Conservation (phyloP, 345 rosid species). For the Cardiospermum halicacabum region DNA sequence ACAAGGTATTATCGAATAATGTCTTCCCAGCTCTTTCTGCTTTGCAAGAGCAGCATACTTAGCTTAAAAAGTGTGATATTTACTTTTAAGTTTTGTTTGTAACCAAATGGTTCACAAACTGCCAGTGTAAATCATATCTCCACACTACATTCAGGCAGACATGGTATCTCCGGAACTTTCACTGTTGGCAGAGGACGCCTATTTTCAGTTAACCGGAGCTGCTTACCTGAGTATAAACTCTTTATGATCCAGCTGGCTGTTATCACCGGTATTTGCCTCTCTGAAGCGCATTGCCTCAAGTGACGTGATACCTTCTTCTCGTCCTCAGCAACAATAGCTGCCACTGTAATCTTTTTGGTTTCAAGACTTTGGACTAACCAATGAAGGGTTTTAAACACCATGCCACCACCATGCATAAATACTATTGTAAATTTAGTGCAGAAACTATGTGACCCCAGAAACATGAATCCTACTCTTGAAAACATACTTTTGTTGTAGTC, state of each 20-base stretch:
- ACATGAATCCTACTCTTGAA: conserved; percentile 49
- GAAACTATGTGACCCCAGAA: conserved; percentile 50
- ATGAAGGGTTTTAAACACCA: conserved; percentile 47
- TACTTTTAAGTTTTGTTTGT: neutral
- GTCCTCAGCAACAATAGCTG: conserved; percentile 45
- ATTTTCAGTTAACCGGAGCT: conserved; percentile 25
- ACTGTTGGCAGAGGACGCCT: conserved; percentile 4
- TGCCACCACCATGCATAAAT: conserved; percentile 68
- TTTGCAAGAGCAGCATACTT: neutral
- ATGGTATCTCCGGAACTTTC: conserved; percentile 1
- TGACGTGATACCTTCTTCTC: conserved; percentile 46
- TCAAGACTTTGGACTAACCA: conserved; percentile 38
- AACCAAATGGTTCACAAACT: neutral
- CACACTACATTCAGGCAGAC: conserved; percentile 34
- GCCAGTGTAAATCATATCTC: conserved; percentile 30
- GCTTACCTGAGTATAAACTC: conserved; percentile 44
- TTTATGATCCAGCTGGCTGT: conserved; percentile 42
- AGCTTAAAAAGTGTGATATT: neutral
- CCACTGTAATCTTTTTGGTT: conserved; percentile 31
- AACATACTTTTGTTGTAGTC: conserved; percentile 26
- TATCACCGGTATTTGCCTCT: conserved; percentile 50
- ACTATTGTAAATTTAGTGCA: conserved; percentile 42
- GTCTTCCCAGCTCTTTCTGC: neutral
- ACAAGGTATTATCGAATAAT: neutral
- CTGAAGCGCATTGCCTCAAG: conserved; percentile 51